Base-by-base conservation (phyloP, 2,329 filamentous ascomycete species). In the Trichoderma asperellum region DNA sequence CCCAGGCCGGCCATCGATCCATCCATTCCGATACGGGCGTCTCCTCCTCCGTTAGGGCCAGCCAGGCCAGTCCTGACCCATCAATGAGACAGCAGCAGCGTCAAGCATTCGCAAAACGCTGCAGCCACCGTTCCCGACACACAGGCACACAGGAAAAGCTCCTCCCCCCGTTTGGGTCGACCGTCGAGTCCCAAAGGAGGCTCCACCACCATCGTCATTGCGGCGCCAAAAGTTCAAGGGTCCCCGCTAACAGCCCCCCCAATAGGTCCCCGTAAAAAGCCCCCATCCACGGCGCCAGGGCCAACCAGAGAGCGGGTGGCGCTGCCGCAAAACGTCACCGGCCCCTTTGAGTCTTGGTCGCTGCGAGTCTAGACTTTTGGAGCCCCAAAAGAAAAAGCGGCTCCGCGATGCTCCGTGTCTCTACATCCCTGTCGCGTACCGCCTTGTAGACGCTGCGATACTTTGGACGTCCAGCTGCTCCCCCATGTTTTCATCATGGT, bases 301-400 rank as follows among this genome's bases (percentile, higher is more conserved):
- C 71, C 70, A 67, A 69, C 68, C 68, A 70, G 59, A 60, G 53
- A 24, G 62, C 61, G 43, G 55, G 60, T 66, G 66, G 70, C 69
- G 69, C 69, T 70, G 58, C 67, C 60, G 62, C 72, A 69, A 70
- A 70, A 73, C 72, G 71, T 73, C 72, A 73, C 72, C 68, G 71
- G 49, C 71, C 69, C 67, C 68, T 68, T 68, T 64, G 37, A 43
- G 57, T 35, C 69, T 71, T 72, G 72, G 70, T 47, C 72, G 63
- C 40, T 53, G 29, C 29, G 69, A 64, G 70, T 73, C 71, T 59
- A 73, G 72, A 73, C 66, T 56, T 68, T 68, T 43, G 24, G 32
- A 37, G 34, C 58, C 66, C 66, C 47, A 68, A 56, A 68, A 57
- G 47, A 55, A 61, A 68, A 61, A 68, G 57, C 58, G 66, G 58